Evolutionary conservation across 345 rosid species (phyloP), one percentile per base, ranked within the genome.

Genomic region (Lumnitzera littorea): DNA sequence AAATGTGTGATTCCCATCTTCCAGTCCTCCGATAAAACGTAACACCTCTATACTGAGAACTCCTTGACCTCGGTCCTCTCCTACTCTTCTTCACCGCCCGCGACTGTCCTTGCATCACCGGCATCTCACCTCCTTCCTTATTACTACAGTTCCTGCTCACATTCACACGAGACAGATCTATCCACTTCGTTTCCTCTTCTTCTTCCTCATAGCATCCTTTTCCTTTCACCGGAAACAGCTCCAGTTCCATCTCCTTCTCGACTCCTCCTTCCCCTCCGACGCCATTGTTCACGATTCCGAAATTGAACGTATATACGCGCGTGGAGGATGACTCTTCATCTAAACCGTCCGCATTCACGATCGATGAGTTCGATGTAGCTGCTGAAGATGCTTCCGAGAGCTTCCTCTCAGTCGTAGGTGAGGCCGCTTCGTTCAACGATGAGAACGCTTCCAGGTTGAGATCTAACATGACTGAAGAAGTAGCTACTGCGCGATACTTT

Each of bases 1-100:
- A 92, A 53, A 92, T 92, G 79, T 92, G 98, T 17, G 98, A 92
- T 66, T 89, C 98, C 98, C 98, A 92, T 57, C 98, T 66, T 17
- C 98, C 96, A 16, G 98, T 92, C 62, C 98, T 85, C 66, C 98
- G 66, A 16, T 92, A 92, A 62, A 92, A 92, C 56, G 98, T 92
- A 48, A 92, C 98, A 14, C 98, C 98, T 70, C 98, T 73, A 53
- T 87, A 92, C 73, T 89, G 96, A 12, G 98, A 92, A 70, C 98
- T 92, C 65, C 87, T 80, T n/a, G 98, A 92, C 77, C 96, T 80
- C 13, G 98, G 98, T 17, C 98, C 98, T 62, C 98, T 72, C 76
- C 98, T 71, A 61, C 96, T 87, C 74, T 85, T 92, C 78, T 89
- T 92, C 72, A 58, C 84, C 72, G 58, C 75, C 74, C 62, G 89